Conservation (phyloP, 164 flowering plant species). For the Magnolia sinica region DNA sequence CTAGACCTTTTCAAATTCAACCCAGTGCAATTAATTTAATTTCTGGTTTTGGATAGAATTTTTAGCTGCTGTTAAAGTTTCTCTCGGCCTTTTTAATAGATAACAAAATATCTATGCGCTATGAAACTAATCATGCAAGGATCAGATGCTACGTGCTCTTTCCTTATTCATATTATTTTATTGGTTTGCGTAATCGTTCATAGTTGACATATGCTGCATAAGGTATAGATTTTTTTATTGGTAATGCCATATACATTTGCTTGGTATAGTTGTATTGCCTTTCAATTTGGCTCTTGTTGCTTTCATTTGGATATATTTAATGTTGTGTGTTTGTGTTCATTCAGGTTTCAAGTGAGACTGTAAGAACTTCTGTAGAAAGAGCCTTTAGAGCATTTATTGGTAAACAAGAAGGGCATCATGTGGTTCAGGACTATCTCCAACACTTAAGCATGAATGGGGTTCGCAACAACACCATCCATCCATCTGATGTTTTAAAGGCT, state of each 20-base stretch:
- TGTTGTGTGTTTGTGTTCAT: slow-evolving; percentile 1
- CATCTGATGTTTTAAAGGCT: slow-evolving; percentile 6
- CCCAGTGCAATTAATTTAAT: no score
- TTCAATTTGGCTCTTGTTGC: neutral
- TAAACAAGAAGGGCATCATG: slow-evolving; percentile 18
- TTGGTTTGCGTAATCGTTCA: no score
- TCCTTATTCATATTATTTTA: no score
- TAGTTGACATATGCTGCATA: no score
- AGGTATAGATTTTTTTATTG: neutral
- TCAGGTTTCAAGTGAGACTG: slow-evolving; percentile 54
- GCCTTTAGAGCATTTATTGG: slow-evolving; percentile 31
- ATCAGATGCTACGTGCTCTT: no score
- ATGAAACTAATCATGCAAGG: no score
- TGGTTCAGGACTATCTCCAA: slow-evolving; percentile 22
- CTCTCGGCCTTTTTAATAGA: no score
- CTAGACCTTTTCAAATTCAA: no score
- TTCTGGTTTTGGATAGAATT: no score
- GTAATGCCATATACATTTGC: neutral
- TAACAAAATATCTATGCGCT: no score
- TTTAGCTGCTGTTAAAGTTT: no score
- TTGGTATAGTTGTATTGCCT: neutral
- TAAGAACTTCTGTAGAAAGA: slow-evolving; percentile 39
- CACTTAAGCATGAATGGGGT: slow-evolving; percentile 9
- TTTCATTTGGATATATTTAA: neutral
- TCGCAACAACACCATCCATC: neutral